phyloP scores from a whole-genome alignment of 2,329 filamentous ascomycete species.

The Metarhizium humberi region DNA sequence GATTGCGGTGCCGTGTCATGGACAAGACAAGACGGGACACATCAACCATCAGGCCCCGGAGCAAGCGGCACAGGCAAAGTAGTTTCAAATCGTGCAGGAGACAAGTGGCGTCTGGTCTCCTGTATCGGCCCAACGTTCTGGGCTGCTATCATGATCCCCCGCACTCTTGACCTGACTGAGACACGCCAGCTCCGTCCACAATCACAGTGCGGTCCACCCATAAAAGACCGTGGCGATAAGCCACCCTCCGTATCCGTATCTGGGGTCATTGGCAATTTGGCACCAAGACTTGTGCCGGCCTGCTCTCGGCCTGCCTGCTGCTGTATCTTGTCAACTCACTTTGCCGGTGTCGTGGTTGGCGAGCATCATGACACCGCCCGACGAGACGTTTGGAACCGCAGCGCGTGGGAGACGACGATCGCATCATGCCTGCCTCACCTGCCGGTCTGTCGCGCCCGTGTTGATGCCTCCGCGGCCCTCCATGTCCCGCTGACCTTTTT shows the following conservation, averaged over 20 bases:
- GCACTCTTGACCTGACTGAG: conserved; percentile 1
- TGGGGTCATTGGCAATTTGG: too few relatives aligned
- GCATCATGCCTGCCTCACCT: conserved; percentile 35
- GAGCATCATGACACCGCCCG: conserved; percentile 21
- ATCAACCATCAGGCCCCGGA: not conserved
- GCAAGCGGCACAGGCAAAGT: too few relatives aligned
- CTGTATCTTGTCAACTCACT: not conserved
- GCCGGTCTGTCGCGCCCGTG: conserved; percentile 27
- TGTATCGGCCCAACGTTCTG: conserved; percentile 4
- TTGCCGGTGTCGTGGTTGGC: not conserved
- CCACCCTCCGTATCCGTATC: not conserved
- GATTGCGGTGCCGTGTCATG: not conserved
- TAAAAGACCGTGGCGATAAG: conserved; percentile 2
- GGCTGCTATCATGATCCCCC: conserved; percentile 2
- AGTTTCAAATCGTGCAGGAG: not conserved
- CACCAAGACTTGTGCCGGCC: too few relatives aligned
- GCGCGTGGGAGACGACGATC: conserved; percentile 28
- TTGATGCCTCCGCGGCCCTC: not conserved
- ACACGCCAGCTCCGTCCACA: not conserved
- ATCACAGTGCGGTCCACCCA: not conserved
- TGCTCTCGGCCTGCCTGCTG: not conserved
- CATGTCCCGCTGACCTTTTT: not conserved
- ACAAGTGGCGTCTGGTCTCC: conserved; percentile 2
- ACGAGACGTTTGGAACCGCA: conserved; percentile 15
- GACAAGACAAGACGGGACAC: not conserved